A percentile compares a stretch with the other conserved stretches of the same genome.
Conservation (phyloP, 371 early-diverging fungal species). For the Fennellomyces sp. region DNA sequence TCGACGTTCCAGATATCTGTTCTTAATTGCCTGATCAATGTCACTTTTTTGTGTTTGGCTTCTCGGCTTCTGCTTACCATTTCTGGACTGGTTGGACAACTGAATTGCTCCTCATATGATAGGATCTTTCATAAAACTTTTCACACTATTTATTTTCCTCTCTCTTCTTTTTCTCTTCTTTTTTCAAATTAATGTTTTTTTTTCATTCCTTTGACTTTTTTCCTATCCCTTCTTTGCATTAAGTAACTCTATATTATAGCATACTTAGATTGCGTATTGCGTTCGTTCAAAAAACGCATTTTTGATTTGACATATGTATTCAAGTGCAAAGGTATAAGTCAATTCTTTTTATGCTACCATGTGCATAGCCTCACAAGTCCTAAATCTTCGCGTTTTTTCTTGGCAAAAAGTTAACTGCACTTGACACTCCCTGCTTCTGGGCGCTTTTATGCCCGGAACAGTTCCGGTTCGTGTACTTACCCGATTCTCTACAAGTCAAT, state of each 20-base stretch:
- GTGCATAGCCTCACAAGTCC: no score
- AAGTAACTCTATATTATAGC: no score
- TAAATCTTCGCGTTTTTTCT: background rate
- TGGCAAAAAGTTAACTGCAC: conserved; percentile 4
- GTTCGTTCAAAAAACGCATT: background rate
- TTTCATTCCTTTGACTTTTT: background rate
- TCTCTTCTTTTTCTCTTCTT: background rate
- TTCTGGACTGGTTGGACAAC: background rate
- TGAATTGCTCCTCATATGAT: background rate
- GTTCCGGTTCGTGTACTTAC: conserved; percentile 50
- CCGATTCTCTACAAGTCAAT: conserved; percentile 35
- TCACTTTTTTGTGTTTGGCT: background rate
- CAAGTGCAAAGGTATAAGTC: background rate
- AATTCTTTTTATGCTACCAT: no score
- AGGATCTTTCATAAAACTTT: no score
- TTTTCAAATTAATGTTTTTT: background rate
- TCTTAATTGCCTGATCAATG: background rate
- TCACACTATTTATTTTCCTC: background rate
- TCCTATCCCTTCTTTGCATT: background rate
- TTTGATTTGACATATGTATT: background rate
- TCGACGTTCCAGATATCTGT: background rate
- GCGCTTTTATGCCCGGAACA: conserved; percentile 49
- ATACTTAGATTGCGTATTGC: no score
- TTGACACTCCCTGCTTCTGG: conserved; percentile 46
- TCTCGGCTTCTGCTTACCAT: conserved; percentile 2